Evolutionary conservation across 176 grass and related monocot genomes (phyloP).

Genomic region (Aechmea fasciata): DNA sequence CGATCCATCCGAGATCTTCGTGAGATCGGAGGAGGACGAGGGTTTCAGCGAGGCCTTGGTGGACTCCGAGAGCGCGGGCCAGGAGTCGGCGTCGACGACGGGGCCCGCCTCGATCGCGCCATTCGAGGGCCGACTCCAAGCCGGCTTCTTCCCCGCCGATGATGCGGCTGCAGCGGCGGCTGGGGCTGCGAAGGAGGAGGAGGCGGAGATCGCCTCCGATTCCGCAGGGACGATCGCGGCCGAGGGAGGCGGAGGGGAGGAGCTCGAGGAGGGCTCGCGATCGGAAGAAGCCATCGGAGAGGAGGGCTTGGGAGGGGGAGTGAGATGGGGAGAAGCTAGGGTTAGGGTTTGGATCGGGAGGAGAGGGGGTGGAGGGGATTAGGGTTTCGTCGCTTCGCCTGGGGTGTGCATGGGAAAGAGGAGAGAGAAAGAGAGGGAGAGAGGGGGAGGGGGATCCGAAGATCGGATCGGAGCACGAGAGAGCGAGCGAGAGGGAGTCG

Average conservation of each 20-base stretch:
- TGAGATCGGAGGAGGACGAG: constrained; percentile 2
- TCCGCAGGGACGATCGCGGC: neutral
- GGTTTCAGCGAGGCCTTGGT: constrained; percentile 27
- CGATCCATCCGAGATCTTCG: constrained; percentile 30
- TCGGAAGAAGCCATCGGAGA: neutral
- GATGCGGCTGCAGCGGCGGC: neutral
- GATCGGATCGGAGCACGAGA: no score
- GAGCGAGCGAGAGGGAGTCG: no score
- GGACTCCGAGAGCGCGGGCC: constrained; percentile 75
- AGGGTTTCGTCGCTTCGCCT: neutral
- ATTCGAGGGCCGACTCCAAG: constrained; percentile 35
- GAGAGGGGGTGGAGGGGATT: neutral
- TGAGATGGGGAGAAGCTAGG: neutral
- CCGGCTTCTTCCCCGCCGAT: constrained; percentile 26
- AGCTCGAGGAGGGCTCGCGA: neutral
- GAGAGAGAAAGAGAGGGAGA: neutral
- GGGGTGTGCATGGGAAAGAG: neutral
- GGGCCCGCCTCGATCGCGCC: constrained; percentile 26
- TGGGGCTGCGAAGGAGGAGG: neutral
- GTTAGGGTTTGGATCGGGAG: neutral
- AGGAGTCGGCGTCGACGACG: constrained; percentile 50
- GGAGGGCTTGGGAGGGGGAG: neutral
- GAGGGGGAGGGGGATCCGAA: neutral
- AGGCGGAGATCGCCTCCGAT: neutral
- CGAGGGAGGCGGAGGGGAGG: neutral